phyloP scores from a whole-genome alignment of 768 basidiomycete genomes.

The Boletus rubropictus region DNA sequence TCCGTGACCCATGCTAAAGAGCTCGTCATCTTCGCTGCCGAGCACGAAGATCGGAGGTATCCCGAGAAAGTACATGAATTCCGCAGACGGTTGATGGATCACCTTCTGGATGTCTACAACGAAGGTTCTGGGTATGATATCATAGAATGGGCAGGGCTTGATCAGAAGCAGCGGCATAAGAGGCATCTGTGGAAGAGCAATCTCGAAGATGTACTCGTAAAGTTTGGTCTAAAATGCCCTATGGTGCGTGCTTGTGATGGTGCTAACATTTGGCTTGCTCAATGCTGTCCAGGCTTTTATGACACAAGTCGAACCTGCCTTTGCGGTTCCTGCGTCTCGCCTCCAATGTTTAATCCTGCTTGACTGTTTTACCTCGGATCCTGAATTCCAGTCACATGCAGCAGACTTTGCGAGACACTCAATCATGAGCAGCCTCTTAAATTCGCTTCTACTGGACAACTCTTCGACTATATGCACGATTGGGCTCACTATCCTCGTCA shows the following conservation, averaged over 20 bases:
- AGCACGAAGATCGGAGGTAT: constrained; percentile 38
- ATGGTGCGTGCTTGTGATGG: constrained; percentile 44
- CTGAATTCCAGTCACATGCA: constrained; percentile 46
- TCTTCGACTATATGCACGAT: constrained; percentile 67
- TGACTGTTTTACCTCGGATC: constrained; percentile 52
- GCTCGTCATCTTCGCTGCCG: constrained; percentile 58
- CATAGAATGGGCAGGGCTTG: constrained; percentile 67
- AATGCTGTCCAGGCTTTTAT: constrained; percentile 53
- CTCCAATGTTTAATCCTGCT: constrained; percentile 68
- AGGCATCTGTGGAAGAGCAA: constrained; percentile 70
- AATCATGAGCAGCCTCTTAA: constrained; percentile 57
- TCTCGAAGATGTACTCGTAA: constrained; percentile 68
- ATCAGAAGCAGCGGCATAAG: constrained; percentile 54
- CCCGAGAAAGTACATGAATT: constrained; percentile 58
- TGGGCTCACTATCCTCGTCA: constrained; percentile 58
- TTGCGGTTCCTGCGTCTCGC: constrained; percentile 52
- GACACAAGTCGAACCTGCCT: constrained; percentile 59
- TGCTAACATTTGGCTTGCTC: constrained; percentile 6
- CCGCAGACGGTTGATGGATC: constrained; percentile 60
- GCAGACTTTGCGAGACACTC: constrained; percentile 52
- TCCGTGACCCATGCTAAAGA: constrained; percentile 66
- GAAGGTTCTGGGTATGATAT: constrained; percentile 69
- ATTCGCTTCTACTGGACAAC: constrained; percentile 67
- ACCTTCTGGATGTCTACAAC: constrained; percentile 71
- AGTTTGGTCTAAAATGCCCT: constrained; percentile 56